Percentiles rank a stretch among this genome's conserved stretches.
These are phyloP conservation scores for Paxillus involutus DNA, from an alignment of 768 basidiomycete genomes.

Conservation along the genomic window DNA sequence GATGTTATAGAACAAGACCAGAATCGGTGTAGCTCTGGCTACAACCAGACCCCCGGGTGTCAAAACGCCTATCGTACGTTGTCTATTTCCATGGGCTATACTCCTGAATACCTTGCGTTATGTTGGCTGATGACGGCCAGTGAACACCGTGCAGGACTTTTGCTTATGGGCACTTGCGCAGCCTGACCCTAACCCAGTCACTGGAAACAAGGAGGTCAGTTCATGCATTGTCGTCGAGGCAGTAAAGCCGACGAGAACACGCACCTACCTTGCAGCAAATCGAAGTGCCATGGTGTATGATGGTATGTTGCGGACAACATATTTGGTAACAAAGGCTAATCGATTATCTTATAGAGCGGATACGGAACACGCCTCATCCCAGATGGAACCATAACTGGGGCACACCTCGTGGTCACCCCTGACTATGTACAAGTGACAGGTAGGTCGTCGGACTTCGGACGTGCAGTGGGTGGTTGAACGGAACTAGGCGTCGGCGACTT, in stretches of 20 bases:
- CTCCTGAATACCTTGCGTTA: not conserved
- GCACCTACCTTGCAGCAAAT: conserved; percentile 33
- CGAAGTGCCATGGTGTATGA: conserved; percentile 54
- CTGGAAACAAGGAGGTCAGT: conserved; percentile 63
- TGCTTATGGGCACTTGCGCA: conserved; percentile 53
- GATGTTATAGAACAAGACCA: conserved; percentile 58
- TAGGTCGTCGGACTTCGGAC: conserved; percentile 18
- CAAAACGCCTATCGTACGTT: conserved; percentile 62
- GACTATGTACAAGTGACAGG: conserved; percentile 75
- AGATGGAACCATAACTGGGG: conserved; percentile 65
- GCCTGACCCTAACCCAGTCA: conserved; percentile 48
- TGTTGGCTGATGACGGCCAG: conserved; percentile 27
- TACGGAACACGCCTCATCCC: conserved; percentile 71
- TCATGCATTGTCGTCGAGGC: conserved; percentile 3
- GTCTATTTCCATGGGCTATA: not conserved
- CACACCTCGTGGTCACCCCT: conserved; percentile 71
- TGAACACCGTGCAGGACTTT: conserved; percentile 58
- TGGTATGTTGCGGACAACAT: conserved; percentile 28
- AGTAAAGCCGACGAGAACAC: conserved; percentile 11
- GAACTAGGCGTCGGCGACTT: conserved; percentile 59
- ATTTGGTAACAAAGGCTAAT: not conserved
- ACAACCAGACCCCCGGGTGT: conserved; percentile 59
- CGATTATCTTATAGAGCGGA: conserved; percentile 38
- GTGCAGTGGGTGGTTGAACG: conserved; percentile 18
- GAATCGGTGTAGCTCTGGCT: conserved; percentile 60